Conservation (phyloP, 352 stramenopile genomes). For the Halophytophthora polymorphica region DNA sequence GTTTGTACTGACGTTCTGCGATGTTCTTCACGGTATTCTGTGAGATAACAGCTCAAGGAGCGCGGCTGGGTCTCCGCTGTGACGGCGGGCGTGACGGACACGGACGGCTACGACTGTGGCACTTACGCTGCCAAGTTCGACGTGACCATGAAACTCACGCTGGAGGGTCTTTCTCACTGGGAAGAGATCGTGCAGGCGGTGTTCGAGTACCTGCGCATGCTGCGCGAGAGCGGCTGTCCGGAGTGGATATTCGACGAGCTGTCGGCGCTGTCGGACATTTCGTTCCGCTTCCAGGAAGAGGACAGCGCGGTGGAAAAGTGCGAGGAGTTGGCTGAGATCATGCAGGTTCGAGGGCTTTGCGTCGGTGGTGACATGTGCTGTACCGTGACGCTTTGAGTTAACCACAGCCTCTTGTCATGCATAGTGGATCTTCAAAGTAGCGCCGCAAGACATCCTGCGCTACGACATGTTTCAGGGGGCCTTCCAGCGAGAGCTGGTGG, state of each 20-base stretch:
- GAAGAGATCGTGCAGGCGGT: slow-evolving; percentile 55
- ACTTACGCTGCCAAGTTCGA: slow-evolving; percentile 69
- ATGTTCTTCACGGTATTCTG: not conserved
- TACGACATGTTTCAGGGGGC: slow-evolving; percentile 59
- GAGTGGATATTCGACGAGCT: slow-evolving; percentile 78
- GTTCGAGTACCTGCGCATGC: slow-evolving; percentile 71
- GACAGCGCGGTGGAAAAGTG: slow-evolving; percentile 60
- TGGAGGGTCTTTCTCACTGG: slow-evolving; percentile 58
- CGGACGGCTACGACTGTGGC: slow-evolving; percentile 67
- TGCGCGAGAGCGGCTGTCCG: slow-evolving; percentile 43
- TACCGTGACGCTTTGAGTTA: not conserved
- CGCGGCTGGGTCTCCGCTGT: slow-evolving; percentile 74
- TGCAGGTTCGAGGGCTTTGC: slow-evolving; percentile 40
- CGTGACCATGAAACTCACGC: slow-evolving; percentile 70
- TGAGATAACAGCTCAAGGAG: slow-evolving; percentile 55
- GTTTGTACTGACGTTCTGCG: slow-evolving; percentile 8
- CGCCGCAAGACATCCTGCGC: slow-evolving; percentile 48
- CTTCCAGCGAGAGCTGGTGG: slow-evolving; percentile 43
- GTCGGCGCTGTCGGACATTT: slow-evolving; percentile 61
- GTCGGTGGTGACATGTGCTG: not conserved
- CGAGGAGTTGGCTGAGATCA: slow-evolving; percentile 68
- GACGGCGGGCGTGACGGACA: slow-evolving; percentile 66
- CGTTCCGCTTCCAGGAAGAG: slow-evolving; percentile 77
- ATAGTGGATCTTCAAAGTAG: slow-evolving; percentile 57
- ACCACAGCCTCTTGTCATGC: slow-evolving; percentile 2